These are phyloP conservation scores for Alternaria longipes DNA, from an alignment of 2,329 filamentous ascomycete species.

Conservation along the genomic window DNA sequence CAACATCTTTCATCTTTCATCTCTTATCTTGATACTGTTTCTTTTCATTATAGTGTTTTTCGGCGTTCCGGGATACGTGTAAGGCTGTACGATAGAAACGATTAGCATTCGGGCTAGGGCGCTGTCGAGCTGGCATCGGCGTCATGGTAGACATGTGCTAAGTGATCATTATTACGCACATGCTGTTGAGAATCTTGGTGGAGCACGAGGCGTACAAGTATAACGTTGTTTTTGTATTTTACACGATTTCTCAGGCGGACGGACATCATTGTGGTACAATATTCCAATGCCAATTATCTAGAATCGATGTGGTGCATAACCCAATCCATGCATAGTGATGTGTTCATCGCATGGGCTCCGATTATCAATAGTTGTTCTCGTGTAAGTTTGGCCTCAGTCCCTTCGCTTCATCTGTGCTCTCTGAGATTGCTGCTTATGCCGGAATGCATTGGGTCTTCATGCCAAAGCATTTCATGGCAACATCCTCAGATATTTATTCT, in stretches of 20 bases:
- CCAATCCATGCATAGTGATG: neutral
- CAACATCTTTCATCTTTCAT: no score
- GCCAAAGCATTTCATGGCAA: accelerated
- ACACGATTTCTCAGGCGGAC: accelerated
- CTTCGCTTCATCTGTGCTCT: neutral
- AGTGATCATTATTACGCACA: neutral
- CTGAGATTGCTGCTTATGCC: neutral
- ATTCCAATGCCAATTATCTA: neutral
- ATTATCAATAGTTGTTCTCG: accelerated
- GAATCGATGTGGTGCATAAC: no score
- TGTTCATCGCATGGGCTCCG: accelerated
- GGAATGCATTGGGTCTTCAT: neutral
- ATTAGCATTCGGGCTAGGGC: neutral
- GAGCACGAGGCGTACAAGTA: neutral
- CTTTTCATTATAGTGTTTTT: neutral
- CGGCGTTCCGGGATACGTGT: slow-evolving; percentile 10
- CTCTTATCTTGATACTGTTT: neutral
- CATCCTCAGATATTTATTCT: neutral
- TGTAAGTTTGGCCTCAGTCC: neutral
- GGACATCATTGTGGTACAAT: neutral
- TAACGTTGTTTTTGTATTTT: neutral
- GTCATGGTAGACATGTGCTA: neutral
- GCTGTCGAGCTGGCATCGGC: neutral
- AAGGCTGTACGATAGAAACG: neutral
- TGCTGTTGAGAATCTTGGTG: neutral